Base-by-base conservation (phyloP, 768 basidiomycete species). In the Hortiboletus campestris region DNA sequence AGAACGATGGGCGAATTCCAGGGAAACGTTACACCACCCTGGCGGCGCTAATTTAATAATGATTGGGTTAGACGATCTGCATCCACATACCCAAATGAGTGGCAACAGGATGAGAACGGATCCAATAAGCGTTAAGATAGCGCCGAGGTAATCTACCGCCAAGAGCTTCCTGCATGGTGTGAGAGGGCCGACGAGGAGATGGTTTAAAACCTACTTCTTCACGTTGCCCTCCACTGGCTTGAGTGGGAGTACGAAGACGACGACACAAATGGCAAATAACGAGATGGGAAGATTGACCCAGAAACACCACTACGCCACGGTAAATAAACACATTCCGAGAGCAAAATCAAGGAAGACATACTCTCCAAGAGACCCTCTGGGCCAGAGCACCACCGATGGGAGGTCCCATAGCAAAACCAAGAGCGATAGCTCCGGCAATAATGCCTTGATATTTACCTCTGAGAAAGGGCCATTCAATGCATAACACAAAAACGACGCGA, bases 381-480 rank as follows among this genome's bases (percentile, higher is more conserved):
- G 84, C 76, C 38, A 90, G 69, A 0, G 78, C 78, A 50, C 89
- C 88, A 6, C 88, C 88, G 5, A 89, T 73, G 0, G 87, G 73
- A 0, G 88, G 88, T 0, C 88, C 88, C 6, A 86, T 75, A 0
- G 82, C 79, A 61, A 84, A 88, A 4, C 86, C 84, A 12, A 85
- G 68, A 36, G 63, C 61, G 16, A 81, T 75, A 13, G 82, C 76
- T 6, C 77, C 82, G 4, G 84, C 82, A 20, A 86, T 84, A 35
- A 89, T 85, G 1, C 89, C 89, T 61, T 88, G 86, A 62, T 89
- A 91, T 71, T 89, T 89, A 25, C 88, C 88, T 58, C 84, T 84
- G 57, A 17, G 46, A 49, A 55, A 20, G 7, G 17, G 17, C 9
- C 16, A 2, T 17, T 35, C 13, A 35, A 36, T 34, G 8, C 19